These are phyloP conservation scores for Colletotrichum sp. DNA, from an alignment of 2,329 filamentous ascomycete genomes.

Conservation along the genomic window DNA sequence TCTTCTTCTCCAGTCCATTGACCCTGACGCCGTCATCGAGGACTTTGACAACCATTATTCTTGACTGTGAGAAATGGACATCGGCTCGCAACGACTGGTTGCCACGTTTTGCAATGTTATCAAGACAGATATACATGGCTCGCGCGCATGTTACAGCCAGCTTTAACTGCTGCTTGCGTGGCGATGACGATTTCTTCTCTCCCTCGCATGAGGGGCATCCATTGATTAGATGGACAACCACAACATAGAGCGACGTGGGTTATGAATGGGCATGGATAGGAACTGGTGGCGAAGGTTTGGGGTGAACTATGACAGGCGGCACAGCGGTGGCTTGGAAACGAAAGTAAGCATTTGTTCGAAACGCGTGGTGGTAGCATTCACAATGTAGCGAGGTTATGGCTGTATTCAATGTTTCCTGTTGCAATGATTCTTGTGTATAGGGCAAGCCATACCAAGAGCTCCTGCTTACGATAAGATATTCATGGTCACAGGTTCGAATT, in stretches of 20 bases:
- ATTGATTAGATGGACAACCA: neutral
- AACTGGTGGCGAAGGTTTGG: neutral
- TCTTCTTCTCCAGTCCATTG: slow-evolving; percentile 70
- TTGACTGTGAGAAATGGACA: neutral
- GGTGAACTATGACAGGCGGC: neutral
- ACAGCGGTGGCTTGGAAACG: neutral
- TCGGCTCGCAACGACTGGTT: neutral
- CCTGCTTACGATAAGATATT: neutral
- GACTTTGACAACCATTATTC: slow-evolving; percentile 33
- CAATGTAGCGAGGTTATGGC: neutral
- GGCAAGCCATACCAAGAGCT: neutral
- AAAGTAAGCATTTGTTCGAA: neutral
- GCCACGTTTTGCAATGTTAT: neutral
- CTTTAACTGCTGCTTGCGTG: neutral
- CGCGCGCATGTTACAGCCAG: neutral
- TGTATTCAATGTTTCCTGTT: neutral
- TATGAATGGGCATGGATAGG: neutral
- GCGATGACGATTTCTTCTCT: neutral
- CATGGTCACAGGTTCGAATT: neutral
- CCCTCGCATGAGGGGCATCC: neutral
- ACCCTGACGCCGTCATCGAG: slow-evolving; percentile 41
- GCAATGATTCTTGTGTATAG: neutral
- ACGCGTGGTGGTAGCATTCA: neutral
- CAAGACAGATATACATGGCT: neutral
- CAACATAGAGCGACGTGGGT: neutral